A percentile compares a stretch with the other conserved stretches of the same genome.
These are phyloP conservation scores for Tephrocybe sp. DNA, from an alignment of 768 basidiomycete genomes.

Conservation along the genomic window DNA sequence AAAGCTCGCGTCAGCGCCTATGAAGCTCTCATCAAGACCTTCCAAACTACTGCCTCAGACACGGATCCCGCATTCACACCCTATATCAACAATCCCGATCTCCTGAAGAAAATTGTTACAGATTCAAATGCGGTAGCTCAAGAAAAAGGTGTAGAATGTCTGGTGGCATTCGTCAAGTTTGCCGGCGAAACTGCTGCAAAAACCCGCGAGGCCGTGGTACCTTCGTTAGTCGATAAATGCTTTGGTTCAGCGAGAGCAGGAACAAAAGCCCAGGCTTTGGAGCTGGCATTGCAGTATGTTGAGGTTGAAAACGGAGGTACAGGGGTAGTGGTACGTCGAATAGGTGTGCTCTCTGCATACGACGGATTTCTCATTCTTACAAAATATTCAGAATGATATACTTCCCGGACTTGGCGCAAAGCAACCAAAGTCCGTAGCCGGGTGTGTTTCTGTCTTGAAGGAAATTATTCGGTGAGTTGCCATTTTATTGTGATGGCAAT, in stretches of 20 bases:
- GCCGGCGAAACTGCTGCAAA: conserved; percentile 87
- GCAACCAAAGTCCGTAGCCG: conserved; percentile 91
- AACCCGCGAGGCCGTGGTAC: conserved; percentile 77
- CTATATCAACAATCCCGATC: conserved; percentile 73
- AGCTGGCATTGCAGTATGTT: conserved; percentile 84
- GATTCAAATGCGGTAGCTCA: conserved; percentile 97
- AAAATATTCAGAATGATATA: conserved; percentile 58
- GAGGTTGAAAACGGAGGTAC: conserved; percentile 90
- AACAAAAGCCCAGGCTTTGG: conserved; percentile 84
- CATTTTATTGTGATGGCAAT: neutral
- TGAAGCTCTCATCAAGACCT: conserved; percentile 81
- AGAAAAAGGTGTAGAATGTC: conserved; percentile 93
- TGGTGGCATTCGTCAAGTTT: conserved; percentile 83
- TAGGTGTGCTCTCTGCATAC: conserved; percentile 19
- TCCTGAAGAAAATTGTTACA: conserved; percentile 82
- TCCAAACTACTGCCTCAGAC: conserved; percentile 88
- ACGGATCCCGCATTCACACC: conserved; percentile 92
- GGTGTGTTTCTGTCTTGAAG: conserved; percentile 70
- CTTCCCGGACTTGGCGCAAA: conserved; percentile 86
- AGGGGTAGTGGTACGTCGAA: conserved; percentile 78
- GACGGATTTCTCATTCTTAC: conserved; percentile 25
- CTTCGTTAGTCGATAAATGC: conserved; percentile 95
- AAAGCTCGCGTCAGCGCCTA: conserved; percentile 96
- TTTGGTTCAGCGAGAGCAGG: conserved; percentile 88
- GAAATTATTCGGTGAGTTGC: conserved; percentile 76